Base-by-base conservation (phyloP, 768 basidiomycete genomes). In the Phallus indusiatus region DNA sequence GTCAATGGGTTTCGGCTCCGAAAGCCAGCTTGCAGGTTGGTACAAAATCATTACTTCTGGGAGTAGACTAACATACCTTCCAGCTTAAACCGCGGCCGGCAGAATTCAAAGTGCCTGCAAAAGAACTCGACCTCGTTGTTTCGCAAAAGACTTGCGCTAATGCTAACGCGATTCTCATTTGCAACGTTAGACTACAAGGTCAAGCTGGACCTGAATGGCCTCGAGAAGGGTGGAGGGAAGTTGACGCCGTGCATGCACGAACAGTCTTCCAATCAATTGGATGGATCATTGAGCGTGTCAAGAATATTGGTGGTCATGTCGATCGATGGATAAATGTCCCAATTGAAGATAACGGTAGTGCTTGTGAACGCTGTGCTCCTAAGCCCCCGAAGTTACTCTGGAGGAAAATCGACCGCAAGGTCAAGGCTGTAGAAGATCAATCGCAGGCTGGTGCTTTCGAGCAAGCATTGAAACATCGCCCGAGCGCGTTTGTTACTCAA, bases 391-490 rank as follows among this genome's bases (percentile, higher is more conserved):
- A 76, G n/a, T 70, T 94, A 49, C 78, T 81, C 21, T 97, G 93
- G 92, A 75, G 77, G 11, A 81, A 79, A 63, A 71, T 73, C 6
- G 80, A 78, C 47, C 85, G 82, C 66, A 82, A 80, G 63, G 74
- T 85, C 17, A 69, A 80, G 20, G 84, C 91, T 0, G 74, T 92
- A 34, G 94, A 97, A 66, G 90, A 96, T 66, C 80, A 88, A 17
- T 75, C 83, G 11, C 83, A 95, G 67, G 94, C 94, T 47, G 93
- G 92, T 6, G 80, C 85, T 66, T 96, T 91, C 67, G 94, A 97
- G 68, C 83, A 90, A 55, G 80, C 86, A 20, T 76, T 97, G 59
- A 97, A 97, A 73, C 77, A 80, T 58, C 84, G 94, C 18, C 94
- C 94, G 0, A 82, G 76, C 50, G 85, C 94, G 0, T 92, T 96